A percentile compares a stretch with the other conserved stretches of the same genome.
These are phyloP conservation scores for Psidium friedrichsthalianum DNA, from an alignment of 345 rosid genomes.

Conservation along the genomic window DNA sequence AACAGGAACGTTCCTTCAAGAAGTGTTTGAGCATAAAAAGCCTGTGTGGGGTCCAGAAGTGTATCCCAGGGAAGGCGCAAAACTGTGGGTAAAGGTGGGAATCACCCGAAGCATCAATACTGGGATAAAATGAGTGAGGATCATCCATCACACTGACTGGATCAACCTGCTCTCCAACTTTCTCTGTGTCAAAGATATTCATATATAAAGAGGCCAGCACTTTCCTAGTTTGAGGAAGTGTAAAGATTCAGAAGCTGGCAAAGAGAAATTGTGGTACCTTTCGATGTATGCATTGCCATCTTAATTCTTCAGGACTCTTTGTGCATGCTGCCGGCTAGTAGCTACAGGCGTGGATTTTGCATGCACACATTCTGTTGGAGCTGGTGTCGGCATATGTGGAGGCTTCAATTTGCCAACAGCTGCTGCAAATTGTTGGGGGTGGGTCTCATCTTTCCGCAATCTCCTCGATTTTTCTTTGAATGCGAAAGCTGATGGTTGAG, in stretches of 20 bases:
- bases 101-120: neutral
- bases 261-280: neutral
- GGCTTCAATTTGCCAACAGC: neutral
- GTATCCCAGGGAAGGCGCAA: neutral
- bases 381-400: neutral
- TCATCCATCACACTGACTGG: neutral
- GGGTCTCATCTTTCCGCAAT: neutral
- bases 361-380: neutral
- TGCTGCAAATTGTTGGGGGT: neutral
- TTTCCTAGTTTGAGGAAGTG: neutral
- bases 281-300: neutral
- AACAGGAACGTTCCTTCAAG: neutral
- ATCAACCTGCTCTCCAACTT: neutral
- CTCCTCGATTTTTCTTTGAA: neutral
- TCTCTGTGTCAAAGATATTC: neutral
- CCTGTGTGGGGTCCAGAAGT: neutral
- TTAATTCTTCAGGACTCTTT: slow-evolving; percentile 1
- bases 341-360: neutral
- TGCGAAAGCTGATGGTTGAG: neutral
- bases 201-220: neutral
- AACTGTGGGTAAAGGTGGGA: neutral
- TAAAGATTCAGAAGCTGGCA: neutral
- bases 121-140: neutral
- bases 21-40: neutral
- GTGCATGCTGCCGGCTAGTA: neutral